A percentile compares a stretch with the other conserved stretches of the same genome.
Evolutionary conservation across 2,329 filamentous ascomycete species (phyloP).

Genomic region (Diaporthe vexans): DNA sequence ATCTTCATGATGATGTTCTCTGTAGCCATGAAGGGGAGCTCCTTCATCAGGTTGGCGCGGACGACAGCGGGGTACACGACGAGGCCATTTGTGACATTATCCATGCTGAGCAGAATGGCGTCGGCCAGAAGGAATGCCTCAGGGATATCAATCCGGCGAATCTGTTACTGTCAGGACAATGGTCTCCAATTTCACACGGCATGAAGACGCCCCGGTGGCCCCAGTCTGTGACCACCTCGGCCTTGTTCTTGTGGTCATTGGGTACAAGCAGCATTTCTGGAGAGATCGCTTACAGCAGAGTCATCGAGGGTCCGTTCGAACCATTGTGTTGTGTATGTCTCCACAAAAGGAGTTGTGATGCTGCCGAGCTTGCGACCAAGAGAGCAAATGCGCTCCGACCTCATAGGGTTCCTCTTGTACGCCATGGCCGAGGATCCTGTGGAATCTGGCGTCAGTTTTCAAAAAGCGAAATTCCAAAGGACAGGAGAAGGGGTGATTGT

Average conservation of each 20-base stretch:
- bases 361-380: conserved; percentile 55
- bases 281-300: conserved; percentile 62
- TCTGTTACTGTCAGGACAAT: conserved; percentile 47
- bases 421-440: conserved; percentile 46
- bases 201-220: conserved; percentile 21
- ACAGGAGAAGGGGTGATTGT: not conserved
- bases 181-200: not conserved
- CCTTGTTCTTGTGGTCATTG: not conserved
- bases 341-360: conserved; percentile 62
- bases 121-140: conserved; percentile 78
- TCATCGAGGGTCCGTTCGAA: conserved; percentile 85
- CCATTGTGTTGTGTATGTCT: conserved; percentile 77
- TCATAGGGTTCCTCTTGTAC: conserved; percentile 65
- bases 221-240: conserved; percentile 27
- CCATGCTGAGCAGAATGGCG: conserved; percentile 71
- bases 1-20: conserved; percentile 84
- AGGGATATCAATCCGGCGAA: conserved; percentile 75
- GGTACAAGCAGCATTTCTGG: conserved; percentile 47
- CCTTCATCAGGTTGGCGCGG: conserved; percentile 74
- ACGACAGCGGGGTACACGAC: conserved; percentile 85
- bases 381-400: conserved; percentile 61
- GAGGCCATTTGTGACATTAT: conserved; percentile 58
- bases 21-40: conserved; percentile 89
- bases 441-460: not conserved
- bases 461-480: not conserved